Evolutionary conservation across 2,329 filamentous ascomycete species (phyloP).

Genomic region (Colletotrichum tropicale): DNA sequence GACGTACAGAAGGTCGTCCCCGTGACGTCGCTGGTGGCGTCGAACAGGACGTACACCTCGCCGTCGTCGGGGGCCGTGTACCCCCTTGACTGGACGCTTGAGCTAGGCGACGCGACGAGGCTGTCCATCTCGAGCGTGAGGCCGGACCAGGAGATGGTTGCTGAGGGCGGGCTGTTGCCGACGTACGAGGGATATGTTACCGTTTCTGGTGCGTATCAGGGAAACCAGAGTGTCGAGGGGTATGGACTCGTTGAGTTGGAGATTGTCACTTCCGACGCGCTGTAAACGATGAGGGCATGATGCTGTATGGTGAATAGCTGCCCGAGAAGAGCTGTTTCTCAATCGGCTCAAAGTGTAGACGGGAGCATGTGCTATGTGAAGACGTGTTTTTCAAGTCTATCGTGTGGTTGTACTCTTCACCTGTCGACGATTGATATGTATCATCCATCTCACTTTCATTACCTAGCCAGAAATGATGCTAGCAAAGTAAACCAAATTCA

Average conservation of each 20-base stretch:
- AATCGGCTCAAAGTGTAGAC: neutral
- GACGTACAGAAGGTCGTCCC: neutral
- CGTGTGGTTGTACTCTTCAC: accelerated
- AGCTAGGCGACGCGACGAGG: neutral
- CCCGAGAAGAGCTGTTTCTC: neutral
- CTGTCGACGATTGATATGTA: neutral
- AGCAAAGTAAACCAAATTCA: accelerated
- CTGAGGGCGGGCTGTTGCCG: neutral
- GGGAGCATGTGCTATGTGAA: neutral
- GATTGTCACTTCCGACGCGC: neutral
- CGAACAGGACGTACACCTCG: neutral
- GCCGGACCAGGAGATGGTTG: neutral
- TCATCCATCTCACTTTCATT: too few relatives aligned
- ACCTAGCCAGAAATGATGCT: neutral
- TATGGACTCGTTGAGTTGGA: neutral
- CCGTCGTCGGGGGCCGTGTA: neutral
- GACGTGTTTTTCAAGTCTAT: neutral
- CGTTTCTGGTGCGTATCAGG: neutral
- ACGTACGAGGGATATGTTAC: neutral
- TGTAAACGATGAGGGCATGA: neutral
- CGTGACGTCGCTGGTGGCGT: neutral
- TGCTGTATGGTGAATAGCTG: neutral
- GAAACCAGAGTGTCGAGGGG: accelerated
- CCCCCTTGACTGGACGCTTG: neutral
- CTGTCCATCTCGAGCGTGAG: neutral